Evolutionary conservation across 352 stramenopile species (phyloP).

Genomic region (Blastocystis sp.): DNA sequence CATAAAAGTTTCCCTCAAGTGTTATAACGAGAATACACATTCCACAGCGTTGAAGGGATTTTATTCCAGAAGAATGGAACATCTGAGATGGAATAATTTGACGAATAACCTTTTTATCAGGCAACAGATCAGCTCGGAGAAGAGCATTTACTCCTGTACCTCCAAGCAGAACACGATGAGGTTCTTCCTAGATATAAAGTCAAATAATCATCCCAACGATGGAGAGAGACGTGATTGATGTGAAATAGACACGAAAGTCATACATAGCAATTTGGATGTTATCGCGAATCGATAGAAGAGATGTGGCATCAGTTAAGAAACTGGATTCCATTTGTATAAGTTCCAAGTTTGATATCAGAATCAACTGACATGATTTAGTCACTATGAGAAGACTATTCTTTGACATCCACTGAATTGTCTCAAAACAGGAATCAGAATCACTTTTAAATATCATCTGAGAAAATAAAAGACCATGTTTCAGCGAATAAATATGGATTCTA

Average conservation of each 20-base stretch:
- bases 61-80: not conserved
- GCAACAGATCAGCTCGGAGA: not conserved
- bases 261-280: not conserved
- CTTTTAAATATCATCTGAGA: not conserved
- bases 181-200: not conserved
- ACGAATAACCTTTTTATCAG: not conserved
- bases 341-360: not conserved
- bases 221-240: not conserved
- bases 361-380: not conserved
- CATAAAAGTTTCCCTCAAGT: not conserved
- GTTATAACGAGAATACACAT: not conserved
- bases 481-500: not conserved
- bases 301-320: not conserved
- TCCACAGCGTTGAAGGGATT: not conserved
- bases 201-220: not conserved
- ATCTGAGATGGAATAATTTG: not conserved
- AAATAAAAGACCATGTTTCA: not conserved
- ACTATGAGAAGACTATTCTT: not conserved
- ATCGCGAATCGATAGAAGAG: not conserved
- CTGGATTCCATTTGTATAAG: not conserved
- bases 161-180: not conserved
- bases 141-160: not conserved
- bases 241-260: not conserved
- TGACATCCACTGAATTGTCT: not conserved
- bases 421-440: not conserved